These are phyloP conservation scores for Aureobasidium namibiae DNA, from an alignment of 2,329 filamentous ascomycete genomes.

Conservation along the genomic window DNA sequence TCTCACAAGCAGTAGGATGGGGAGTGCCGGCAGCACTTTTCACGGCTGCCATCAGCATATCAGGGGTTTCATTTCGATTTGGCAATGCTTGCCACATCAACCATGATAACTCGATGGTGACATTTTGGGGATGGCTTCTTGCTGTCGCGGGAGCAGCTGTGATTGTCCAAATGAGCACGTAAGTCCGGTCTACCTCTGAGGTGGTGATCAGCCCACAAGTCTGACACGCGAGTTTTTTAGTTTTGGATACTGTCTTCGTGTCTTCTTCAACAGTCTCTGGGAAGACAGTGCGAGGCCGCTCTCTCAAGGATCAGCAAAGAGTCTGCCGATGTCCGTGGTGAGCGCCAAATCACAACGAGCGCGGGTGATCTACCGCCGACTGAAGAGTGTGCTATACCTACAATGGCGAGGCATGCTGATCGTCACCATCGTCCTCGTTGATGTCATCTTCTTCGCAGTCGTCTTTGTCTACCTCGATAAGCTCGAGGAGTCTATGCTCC, in stretches of 20 bases:
- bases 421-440: constrained; percentile 78
- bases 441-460: constrained; percentile 89
- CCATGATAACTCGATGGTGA: constrained; percentile 70
- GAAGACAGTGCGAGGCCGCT: constrained; percentile 51
- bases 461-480: constrained; percentile 85
- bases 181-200: constrained; percentile 33
- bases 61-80: constrained; percentile 90
- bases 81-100: constrained; percentile 92
- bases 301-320: constrained; percentile 33
- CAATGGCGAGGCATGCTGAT: constrained; percentile 93
- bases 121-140: constrained; percentile 85
- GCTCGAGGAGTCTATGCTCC: constrained; percentile 50
- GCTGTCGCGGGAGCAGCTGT: constrained; percentile 68
- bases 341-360: constrained; percentile 75
- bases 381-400: constrained; percentile 76
- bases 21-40: constrained; percentile 71
- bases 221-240: constrained; percentile 18
- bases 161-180: constrained; percentile 75
- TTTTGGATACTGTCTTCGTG: constrained; percentile 78
- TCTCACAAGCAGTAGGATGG: constrained; percentile 73
- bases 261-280: constrained; percentile 75
- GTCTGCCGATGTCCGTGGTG: constrained; percentile 64
- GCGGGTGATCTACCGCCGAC: constrained; percentile 76
- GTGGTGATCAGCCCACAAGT: background rate
- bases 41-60: constrained; percentile 67